Evolutionary conservation across 2,329 filamentous ascomycete species (phyloP), one percentile per base, ranked within the genome.

Genomic region (Fusarium pilosicola): DNA sequence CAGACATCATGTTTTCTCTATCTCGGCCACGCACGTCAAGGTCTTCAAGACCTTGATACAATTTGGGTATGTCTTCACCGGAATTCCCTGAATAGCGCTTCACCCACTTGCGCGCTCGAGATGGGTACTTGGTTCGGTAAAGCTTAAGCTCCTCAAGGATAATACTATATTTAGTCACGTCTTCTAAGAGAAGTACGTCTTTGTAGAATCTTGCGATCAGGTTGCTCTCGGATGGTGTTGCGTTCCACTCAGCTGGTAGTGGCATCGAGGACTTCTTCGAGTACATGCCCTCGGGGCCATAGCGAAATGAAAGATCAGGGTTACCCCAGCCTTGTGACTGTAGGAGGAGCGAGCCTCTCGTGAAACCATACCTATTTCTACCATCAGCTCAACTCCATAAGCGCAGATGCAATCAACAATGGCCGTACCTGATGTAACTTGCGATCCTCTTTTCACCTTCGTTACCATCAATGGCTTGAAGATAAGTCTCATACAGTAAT

Each of bases 401-500:
- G 18, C 22, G 7, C 3, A 8, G 3, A 24, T 4, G 30, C 12
- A 28, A 7, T 38, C 32, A 36, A 28, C 6, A 38, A 20, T 14
- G 5, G 10, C 39, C 5, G 41, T 56, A 56, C 52, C 20, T 56
- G 15, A 56, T 13, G 5, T 24, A n/a, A 6, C 30, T 42, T 6
- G 26, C 34, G 17, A 52, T 15, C 8, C 24, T 41, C 4, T 30
- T 38, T 8, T 32, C 15, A 8, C 26, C 22, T 2, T 51, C 22
- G 0, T 4, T 51, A 6, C n/a, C 30, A 22, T 9, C 30, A 4
- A 6, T 12, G 15, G 30, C 15, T 13, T n/a, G 7, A 1, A 9
- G 22, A 9, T 15, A 51, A 20, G 24, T 4, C 7, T 24, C 17
- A 36, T 34, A 51, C 3, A 56, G 11, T 4, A 22, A 3, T 10